Conservation (phyloP, 2,329 filamentous ascomycete genomes). For the Aspergillus fumigatiaffinis region DNA sequence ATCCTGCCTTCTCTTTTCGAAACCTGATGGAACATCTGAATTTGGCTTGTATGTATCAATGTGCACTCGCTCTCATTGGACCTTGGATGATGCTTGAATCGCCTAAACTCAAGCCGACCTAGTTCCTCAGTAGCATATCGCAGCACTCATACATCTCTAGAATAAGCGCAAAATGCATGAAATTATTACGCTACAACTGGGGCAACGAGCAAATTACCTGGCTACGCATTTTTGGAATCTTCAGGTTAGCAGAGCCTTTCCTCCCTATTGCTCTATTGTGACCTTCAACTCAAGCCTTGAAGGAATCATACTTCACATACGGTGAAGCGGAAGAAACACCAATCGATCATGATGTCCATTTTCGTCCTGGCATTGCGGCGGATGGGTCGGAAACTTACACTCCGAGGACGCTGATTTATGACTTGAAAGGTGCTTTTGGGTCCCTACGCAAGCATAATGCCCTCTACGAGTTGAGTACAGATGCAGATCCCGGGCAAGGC, state of each 20-base stretch:
- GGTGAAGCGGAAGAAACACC: slow-evolving; percentile 60
- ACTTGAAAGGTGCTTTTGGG: slow-evolving; percentile 90
- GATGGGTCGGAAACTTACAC: slow-evolving; percentile 90
- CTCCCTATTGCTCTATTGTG: background rate
- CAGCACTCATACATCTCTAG: background rate
- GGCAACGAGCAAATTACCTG: slow-evolving; percentile 86
- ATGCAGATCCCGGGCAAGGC: slow-evolving; percentile 33
- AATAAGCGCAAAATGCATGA: slow-evolving; percentile 68
- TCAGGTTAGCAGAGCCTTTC: slow-evolving; percentile 55
- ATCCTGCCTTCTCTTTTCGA: background rate
- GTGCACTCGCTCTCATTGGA: background rate
- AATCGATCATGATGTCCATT: slow-evolving; percentile 82
- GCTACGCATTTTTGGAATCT: slow-evolving; percentile 98
- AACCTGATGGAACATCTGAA: background rate
- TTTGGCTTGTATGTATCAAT: background rate
- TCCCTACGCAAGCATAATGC: slow-evolving; percentile 83
- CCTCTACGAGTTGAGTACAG: slow-evolving; percentile 64
- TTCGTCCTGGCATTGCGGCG: slow-evolving; percentile 73
- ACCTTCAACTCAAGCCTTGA: background rate
- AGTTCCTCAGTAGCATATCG: background rate
- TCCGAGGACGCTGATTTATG: slow-evolving; percentile 87
- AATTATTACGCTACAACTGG: slow-evolving; percentile 89
- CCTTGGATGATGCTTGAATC: background rate
- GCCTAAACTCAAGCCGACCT: background rate
- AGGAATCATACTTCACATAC: slow-evolving; percentile 99